Evolutionary conservation across 345 rosid genomes (phyloP), one percentile per base, ranked within the genome.

Genomic region (Lepidium didymum): DNA sequence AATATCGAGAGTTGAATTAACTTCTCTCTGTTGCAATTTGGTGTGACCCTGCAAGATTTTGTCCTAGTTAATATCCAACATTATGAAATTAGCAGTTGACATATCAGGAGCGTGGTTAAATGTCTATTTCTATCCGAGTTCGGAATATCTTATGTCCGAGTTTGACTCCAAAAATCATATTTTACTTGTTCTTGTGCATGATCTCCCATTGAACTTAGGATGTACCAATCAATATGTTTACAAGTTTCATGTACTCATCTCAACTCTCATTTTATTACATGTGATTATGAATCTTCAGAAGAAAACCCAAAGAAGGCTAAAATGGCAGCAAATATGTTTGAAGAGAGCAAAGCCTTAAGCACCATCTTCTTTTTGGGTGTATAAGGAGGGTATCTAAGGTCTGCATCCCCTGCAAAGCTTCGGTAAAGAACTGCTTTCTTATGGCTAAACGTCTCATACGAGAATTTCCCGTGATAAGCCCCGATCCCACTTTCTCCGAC

Each of bases 401-500:
- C 49, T 14, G 82, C 4, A 64, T 93, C 97, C 13, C 90, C 94
- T 0, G 43, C 64, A 29, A 88, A 90, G 63, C 90, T 79, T 61
- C 92, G 70, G 67, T 84, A 81, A 0, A 88, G 61, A 50, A 93
- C 92, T 40, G 85, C 83, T 75, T 93, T 93, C 81, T 87, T 85
- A 68, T 93, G 97, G 78, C 94, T 88, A 77, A 90, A 93, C n/a
- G 89, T 79, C 41, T 90, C 96, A 66, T 85, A 93, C 37, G 98
- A 90, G 75, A 78, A 88, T 34, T 93, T 83, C 2, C 97, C 97
- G 19, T 93, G 97, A 81, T 93, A 93, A 0, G 87, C 69, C 23
- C 97, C 97, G 46, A 88, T 82, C 69, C 96, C 96, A 23, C 98
- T 92, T 80, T 86, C 96, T 31, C 96, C 98, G 0, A 92, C 93